These are phyloP conservation scores for Calonectria multiphialidica DNA, from an alignment of 2,329 filamentous ascomycete species.

Conservation along the genomic window DNA sequence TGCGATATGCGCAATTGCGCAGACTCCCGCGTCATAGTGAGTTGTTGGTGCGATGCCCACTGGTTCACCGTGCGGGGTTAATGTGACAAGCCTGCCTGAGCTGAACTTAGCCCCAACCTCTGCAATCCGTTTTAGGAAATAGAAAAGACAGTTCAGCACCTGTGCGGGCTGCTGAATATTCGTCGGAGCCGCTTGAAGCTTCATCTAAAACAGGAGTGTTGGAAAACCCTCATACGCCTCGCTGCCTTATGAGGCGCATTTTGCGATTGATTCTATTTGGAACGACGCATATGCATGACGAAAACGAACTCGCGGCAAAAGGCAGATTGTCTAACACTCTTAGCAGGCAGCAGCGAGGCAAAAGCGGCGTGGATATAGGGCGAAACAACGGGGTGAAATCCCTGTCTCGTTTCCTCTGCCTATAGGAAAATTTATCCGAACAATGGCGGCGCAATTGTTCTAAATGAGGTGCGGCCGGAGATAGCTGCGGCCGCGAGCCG, in stretches of 20 bases:
- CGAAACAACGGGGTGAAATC: too few relatives aligned
- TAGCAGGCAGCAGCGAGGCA: background rate
- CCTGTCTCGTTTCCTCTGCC: too few relatives aligned
- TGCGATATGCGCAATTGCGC: background rate
- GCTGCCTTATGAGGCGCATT: background rate
- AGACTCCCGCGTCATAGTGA: too few relatives aligned
- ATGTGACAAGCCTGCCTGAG: too few relatives aligned
- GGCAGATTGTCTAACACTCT: background rate
- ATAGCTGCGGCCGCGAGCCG: too few relatives aligned
- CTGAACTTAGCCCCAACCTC: background rate
- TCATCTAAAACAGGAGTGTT: background rate
- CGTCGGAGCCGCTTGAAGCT: background rate
- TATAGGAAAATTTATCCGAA: too few relatives aligned
- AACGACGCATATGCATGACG: background rate
- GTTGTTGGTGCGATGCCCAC: background rate
- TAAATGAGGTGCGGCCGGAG: too few relatives aligned
- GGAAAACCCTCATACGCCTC: background rate
- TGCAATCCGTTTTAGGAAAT: background rate
- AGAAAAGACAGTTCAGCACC: too few relatives aligned
- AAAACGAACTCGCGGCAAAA: background rate
- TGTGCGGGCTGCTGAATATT: background rate
- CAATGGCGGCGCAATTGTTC: too few relatives aligned
- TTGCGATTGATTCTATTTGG: background rate
- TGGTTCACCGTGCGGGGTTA: background rate
- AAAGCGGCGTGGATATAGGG: background rate